Percentiles rank a stretch among this genome's conserved stretches.
These are phyloP conservation scores for Boletus pseudo-olivaceus DNA, from an alignment of 768 basidiomycete species.

Conservation along the genomic window DNA sequence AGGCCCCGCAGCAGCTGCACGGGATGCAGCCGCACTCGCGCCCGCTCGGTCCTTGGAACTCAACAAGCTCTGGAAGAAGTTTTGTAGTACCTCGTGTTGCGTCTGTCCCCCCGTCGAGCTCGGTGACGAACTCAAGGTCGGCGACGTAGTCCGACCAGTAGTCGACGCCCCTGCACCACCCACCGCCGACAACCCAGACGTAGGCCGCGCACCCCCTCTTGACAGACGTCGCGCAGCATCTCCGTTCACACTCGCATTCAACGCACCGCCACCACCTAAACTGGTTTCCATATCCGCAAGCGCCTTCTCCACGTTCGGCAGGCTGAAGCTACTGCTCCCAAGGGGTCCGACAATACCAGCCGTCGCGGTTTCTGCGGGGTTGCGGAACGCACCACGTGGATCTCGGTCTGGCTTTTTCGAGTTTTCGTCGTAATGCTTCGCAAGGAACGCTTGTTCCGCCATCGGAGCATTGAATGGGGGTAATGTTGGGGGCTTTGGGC, in stretches of 20 bases:
- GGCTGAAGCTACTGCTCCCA: conserved; percentile 77
- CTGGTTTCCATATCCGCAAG: conserved; percentile 84
- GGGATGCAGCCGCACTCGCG: conserved; percentile 32
- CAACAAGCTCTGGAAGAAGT: conserved; percentile 83
- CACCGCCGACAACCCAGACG: conserved; percentile 39
- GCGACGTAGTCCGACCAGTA: conserved; percentile 37
- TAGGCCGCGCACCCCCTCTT: conserved; percentile 22
- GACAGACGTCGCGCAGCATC: conserved; percentile 36
- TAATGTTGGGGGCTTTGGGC: conserved; percentile 53
- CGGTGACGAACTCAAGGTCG: conserved; percentile 36
- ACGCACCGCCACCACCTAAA: conserved; percentile 31
- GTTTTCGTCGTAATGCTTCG: conserved; percentile 88
- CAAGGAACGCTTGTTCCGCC: conserved; percentile 88
- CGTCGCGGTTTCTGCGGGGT: conserved; percentile 58
- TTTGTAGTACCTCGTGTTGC: conserved; percentile 81
- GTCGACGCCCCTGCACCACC: conserved; percentile 33
- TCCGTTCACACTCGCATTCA: conserved; percentile 33
- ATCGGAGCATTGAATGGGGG: conserved; percentile 78
- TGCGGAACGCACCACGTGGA: conserved; percentile 83
- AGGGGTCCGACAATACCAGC: conserved; percentile 89
- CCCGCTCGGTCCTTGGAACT: conserved; percentile 60
- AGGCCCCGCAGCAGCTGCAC: conserved; percentile 10
- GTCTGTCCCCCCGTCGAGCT: conserved; percentile 54
- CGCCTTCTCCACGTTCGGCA: conserved; percentile 87
- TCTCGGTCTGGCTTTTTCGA: conserved; percentile 87